Evolutionary conservation across 2,329 filamentous ascomycete species (phyloP), one percentile per base, ranked within the genome.

Genomic region (Whalleya microplaca): DNA sequence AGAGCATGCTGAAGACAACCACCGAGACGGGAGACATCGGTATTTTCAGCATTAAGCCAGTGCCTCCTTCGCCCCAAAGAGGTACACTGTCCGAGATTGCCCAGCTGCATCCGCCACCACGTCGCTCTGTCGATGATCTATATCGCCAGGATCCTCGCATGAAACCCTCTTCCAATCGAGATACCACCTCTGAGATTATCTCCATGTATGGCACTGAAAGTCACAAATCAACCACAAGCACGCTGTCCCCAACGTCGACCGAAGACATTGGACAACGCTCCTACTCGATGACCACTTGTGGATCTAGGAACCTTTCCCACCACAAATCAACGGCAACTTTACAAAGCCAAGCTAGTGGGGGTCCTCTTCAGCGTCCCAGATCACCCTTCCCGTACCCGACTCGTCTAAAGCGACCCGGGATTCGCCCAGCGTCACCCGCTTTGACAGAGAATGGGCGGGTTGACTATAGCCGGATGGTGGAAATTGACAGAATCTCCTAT

Each of bases 21-120:
- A 87, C 84, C 0, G 85, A 88, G 66, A 86, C 84, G 8, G 84
- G 85, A n/a, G 84, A 88, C 62, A 84, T 86, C 62, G 84, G 84
- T 3, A 72, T 82, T 48, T 87, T 86, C 68, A 84, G 81, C 49
- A 83, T 85, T 62, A 78, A 75, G 45, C 74, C 79, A 7, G 53
- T 73, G 16, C 69, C 68, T 9, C 72, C 74, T 12, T 71, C 71
- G 5, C 69, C 70, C 10, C 69, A 56, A 19, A 64, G 69, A 52
- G 63, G 68, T 19, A 66, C 66, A 20, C 58, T 73, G 32, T 69
- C 63, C 40, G 73, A 76, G 8, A 60, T 57, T 10, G 63, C 60
- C 16, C 62, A 69, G 37, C 59, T 64, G 41, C 61, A 68, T 44
- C 66, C 67, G n/a, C 62, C 68, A 21, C 66, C 66, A 21, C 65